These are phyloP conservation scores for Gynochthodes officinalis DNA, from an alignment of 257 asterid genomes.

Conservation along the genomic window DNA sequence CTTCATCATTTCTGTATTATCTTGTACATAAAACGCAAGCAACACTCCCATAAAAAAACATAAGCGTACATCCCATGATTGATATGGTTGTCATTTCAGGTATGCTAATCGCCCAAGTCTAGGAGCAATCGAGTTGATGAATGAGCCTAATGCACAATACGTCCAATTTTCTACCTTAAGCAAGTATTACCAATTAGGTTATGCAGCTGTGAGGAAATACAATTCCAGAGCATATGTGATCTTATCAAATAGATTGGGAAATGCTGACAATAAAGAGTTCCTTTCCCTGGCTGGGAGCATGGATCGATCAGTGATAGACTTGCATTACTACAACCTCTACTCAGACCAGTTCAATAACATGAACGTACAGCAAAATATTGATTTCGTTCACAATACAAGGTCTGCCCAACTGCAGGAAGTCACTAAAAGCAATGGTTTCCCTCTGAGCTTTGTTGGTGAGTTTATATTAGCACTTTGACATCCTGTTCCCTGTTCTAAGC, in stretches of 20 bases:
- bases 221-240: slow-evolving; percentile 45
- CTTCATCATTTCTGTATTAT: neutral
- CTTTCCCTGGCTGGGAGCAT: slow-evolving; percentile 42
- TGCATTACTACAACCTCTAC: slow-evolving; percentile 66
- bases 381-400: slow-evolving; percentile 34
- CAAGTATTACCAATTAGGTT: slow-evolving; percentile 45
- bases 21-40: no score
- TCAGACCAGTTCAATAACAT: slow-evolving; percentile 30
- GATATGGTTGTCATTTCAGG: no score
- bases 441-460: slow-evolving; percentile 48
- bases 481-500: no score
- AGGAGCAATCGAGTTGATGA: slow-evolving; percentile 59
- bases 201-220: slow-evolving; percentile 51
- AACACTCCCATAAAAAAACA: no score
- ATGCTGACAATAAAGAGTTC: slow-evolving; percentile 35
- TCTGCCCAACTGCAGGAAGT: slow-evolving; percentile 40
- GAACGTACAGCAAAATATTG: slow-evolving; percentile 49
- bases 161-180: slow-evolving; percentile 33
- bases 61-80: no score
- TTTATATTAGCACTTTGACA: no score
- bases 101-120: slow-evolving; percentile 51
- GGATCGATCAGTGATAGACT: slow-evolving; percentile 48
- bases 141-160: slow-evolving; percentile 60
- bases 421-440: slow-evolving; percentile 43
- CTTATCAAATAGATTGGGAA: slow-evolving; percentile 51